These are phyloP conservation scores for Mortierella sp. DNA, from an alignment of 371 early-diverging fungal species.

Conservation along the genomic window DNA sequence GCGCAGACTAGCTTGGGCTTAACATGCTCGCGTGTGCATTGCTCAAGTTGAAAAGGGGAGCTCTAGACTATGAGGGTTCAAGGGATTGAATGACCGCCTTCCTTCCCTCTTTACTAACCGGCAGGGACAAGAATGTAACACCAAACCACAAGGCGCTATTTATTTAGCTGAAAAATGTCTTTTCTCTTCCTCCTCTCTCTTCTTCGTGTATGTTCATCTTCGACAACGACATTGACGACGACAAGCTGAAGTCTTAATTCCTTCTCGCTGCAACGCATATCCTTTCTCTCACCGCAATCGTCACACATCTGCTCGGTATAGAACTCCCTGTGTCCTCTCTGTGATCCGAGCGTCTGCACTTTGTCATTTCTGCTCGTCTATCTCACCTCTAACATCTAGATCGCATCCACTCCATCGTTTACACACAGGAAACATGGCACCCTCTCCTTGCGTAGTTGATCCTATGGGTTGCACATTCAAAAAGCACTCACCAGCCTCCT, in stretches of 20 bases:
- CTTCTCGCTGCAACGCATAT: too few relatives aligned
- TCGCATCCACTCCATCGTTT: neutral
- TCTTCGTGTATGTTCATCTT: neutral
- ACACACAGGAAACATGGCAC: slow-evolving; percentile 20
- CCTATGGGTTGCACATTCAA: slow-evolving; percentile 45
- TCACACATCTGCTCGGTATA: neutral
- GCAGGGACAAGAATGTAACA: neutral
- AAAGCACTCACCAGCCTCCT: neutral
- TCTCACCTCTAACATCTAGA: too few relatives aligned
- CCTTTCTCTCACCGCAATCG: slow-evolving; percentile 7
- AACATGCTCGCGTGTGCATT: too few relatives aligned
- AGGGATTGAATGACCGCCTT: neutral
- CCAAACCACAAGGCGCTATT: neutral
- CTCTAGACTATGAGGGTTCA: slow-evolving; percentile 9
- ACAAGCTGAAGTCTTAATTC: neutral
- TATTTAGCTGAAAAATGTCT: neutral
- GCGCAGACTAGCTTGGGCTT: too few relatives aligned
- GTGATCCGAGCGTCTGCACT: too few relatives aligned
- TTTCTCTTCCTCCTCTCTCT: slow-evolving; percentile 10
- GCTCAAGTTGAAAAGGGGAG: neutral
- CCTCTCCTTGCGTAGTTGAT: slow-evolving; percentile 18
- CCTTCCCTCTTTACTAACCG: neutral
- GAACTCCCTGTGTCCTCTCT: too few relatives aligned
- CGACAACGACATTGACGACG: neutral
- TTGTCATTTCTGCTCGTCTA: too few relatives aligned